Percentiles rank a stretch among this genome's conserved stretches.
Evolutionary conservation across 202 grass and related monocot species (phyloP).

Genomic region (Zizania palustris): DNA sequence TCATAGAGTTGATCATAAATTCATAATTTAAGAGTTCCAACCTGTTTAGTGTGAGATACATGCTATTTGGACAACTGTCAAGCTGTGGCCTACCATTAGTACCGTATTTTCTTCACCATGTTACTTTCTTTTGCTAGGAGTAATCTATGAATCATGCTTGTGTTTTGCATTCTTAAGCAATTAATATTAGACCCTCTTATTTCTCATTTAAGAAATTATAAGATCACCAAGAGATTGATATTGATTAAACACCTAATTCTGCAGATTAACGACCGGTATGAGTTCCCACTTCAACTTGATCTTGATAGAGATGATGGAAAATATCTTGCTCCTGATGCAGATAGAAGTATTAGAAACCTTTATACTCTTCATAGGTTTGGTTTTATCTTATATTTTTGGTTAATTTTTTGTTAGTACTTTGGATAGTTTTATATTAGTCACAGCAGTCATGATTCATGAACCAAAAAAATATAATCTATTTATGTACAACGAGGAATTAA

Average conservation of each 20-base stretch:
- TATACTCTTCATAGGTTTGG: slow-evolving; percentile 87
- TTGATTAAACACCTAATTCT: slow-evolving; percentile 30
- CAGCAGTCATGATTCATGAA: not conserved
- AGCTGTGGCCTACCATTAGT: not conserved
- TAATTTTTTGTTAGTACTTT: not conserved
- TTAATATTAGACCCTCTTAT: not conserved
- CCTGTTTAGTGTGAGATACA: slow-evolving; percentile 19
- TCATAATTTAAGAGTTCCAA: not conserved
- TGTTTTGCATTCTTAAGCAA: slow-evolving; percentile 25
- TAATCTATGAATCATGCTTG: not conserved
- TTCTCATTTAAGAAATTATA: slow-evolving; percentile 27
- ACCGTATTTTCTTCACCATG: slow-evolving; percentile 1
- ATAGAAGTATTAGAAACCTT: slow-evolving; percentile 89
- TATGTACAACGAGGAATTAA: slow-evolving; percentile 29
- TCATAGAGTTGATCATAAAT: not conserved
- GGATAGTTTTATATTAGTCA: slow-evolving; percentile 22
- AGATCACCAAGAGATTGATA: slow-evolving; percentile 20
- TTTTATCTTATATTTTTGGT: slow-evolving; percentile 26
- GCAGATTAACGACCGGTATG: slow-evolving; percentile 94
- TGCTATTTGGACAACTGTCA: slow-evolving; percentile 18
- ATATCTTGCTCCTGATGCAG: slow-evolving; percentile 88
- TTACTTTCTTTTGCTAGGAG: slow-evolving; percentile 30
- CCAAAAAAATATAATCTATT: slow-evolving; percentile 9
- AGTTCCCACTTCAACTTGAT: slow-evolving; percentile 88
- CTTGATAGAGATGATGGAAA: slow-evolving; percentile 87